A percentile compares a stretch with the other conserved stretches of the same genome.
phyloP scores from a whole-genome alignment of 2,329 filamentous ascomycete genomes.

The Trichoderma gracile region DNA sequence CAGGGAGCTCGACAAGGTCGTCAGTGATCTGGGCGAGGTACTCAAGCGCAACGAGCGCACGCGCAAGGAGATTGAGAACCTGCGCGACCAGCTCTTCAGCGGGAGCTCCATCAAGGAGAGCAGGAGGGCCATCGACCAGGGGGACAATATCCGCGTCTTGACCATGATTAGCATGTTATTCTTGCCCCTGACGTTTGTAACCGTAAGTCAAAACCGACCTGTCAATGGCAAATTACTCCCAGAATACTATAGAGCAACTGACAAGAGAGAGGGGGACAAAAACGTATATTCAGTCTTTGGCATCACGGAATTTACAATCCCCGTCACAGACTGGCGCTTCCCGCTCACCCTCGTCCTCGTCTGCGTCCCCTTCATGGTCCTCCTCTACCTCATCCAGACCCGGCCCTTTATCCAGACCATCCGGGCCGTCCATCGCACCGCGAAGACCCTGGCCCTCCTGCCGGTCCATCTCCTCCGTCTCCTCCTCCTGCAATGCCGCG shows the following conservation, averaged over 20 bases:
- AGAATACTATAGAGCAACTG: too few species aligned
- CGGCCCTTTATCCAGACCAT: constrained; percentile 39
- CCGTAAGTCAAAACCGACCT: constrained; percentile 40
- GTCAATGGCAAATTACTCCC: background rate
- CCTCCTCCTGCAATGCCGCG: background rate
- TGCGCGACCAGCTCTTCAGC: constrained; percentile 63
- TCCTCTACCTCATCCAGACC: constrained; percentile 50
- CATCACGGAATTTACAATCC: constrained; percentile 49
- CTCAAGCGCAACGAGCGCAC: constrained; percentile 55
- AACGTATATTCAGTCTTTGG: constrained; percentile 52
- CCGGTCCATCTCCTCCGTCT: background rate
- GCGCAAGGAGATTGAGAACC: constrained; percentile 55
- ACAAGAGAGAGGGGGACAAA: background rate
- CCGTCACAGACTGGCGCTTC: constrained; percentile 48
- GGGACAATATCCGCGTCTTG: constrained; percentile 61
- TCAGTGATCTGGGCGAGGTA: constrained; percentile 50
- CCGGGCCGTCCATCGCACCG: constrained; percentile 25
- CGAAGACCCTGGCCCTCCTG: background rate
- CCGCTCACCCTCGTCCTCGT: constrained; percentile 65
- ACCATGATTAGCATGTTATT: constrained; percentile 64
- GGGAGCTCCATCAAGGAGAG: constrained; percentile 64
- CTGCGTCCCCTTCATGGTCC: constrained; percentile 52
- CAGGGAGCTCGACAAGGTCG: constrained; percentile 52
- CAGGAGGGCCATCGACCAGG: constrained; percentile 62
- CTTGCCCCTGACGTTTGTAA: constrained; percentile 62